Percentiles rank a stretch among this genome's conserved stretches.
phyloP scores from a whole-genome alignment of 805 yeast genomes.

The Yarrowia sp. region DNA sequence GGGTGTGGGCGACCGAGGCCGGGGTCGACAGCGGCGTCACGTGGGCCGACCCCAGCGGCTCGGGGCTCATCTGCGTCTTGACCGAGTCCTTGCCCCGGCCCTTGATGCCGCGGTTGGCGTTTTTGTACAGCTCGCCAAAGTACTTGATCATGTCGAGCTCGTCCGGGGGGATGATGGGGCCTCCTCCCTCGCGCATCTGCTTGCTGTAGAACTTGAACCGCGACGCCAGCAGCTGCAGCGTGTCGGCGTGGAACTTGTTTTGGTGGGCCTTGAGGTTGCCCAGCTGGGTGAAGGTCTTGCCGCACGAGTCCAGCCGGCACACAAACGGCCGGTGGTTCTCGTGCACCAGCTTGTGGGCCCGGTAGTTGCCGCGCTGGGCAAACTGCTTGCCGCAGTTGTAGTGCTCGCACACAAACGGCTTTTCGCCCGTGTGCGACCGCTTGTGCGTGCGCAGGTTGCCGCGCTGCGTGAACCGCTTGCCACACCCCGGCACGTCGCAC shows the following conservation, averaged over 20 bases:
- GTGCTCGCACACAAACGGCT: slow-evolving; percentile 78
- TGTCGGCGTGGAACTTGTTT: slow-evolving; percentile 80
- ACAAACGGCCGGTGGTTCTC: slow-evolving; percentile 76
- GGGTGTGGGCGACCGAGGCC: slow-evolving; percentile 10
- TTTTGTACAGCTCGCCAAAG: slow-evolving; percentile 82
- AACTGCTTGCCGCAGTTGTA: slow-evolving; percentile 71
- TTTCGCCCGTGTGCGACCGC: slow-evolving; percentile 89
- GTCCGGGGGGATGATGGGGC: slow-evolving; percentile 58
- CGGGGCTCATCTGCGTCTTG: slow-evolving; percentile 35
- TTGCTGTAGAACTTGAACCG: slow-evolving; percentile 49
- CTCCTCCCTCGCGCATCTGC: slow-evolving; percentile 40
- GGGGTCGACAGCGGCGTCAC: slow-evolving; percentile 32
- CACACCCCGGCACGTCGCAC: slow-evolving; percentile 69
- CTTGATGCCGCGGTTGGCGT: slow-evolving; percentile 87
- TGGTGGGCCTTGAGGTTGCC: slow-evolving; percentile 96
- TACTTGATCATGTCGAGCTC: slow-evolving; percentile 77
- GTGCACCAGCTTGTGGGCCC: slow-evolving; percentile 86
- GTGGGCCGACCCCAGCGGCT: neutral
- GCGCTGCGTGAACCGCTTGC: slow-evolving; percentile 85
- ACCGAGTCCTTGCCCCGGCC: slow-evolving; percentile 76
- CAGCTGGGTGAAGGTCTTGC: slow-evolving; percentile 84
- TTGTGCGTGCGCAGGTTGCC: slow-evolving; percentile 87
- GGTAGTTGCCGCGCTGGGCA: slow-evolving; percentile 89
- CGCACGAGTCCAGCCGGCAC: slow-evolving; percentile 82
- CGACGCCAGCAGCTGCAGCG: slow-evolving; percentile 70